Base-by-base conservation (phyloP, 805 yeast species). In the Kodamaea laetipori region DNA sequence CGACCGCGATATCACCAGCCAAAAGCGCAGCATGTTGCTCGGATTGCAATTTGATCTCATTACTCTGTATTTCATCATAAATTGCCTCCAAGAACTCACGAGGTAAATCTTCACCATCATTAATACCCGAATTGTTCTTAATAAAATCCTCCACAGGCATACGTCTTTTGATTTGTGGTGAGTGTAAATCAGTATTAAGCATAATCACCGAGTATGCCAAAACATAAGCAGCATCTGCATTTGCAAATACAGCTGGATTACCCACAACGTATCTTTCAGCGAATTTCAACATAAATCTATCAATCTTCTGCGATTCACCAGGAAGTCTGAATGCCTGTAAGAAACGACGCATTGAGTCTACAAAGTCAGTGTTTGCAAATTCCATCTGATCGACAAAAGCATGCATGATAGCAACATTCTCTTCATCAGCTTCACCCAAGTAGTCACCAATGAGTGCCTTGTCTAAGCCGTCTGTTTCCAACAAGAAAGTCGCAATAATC, bases 231-330 rank as follows among this genome's bases (percentile, higher is more conserved):
- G 97, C 82, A 57, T 90, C 98, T 3, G 98, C 97, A 56, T 87
- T 87, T 0, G 96, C 82, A 63, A 92, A 92, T 0, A 83, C 75
- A n/a, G 73, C 73, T 7, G 97, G 96, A 59, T 94, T 94, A 48
- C 92, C 97, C 51, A 86, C 82, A 16, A 83, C 82, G 59, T 83
- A 94, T 52, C 95, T 76, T 64, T 89, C 96, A 4, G 99, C 99
- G 71, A 95, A 95, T 58, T 94, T 92, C 61, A 94, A 78, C 97
- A 95, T 88, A 60, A 83, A 89, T 54, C 99, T 77, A 71, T 94
- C 99, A 60, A 94, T 92, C 58, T 94, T 92, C 67, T 94, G 99
- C 4, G 97, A 90, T 67, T 94, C 99, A 39, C 99, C 99, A 2
- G 99, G 99, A 47, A 94, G 75, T 61, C 99, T 76, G 68, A 94